Evolutionary conservation across 1,284 basidiomycete species (phyloP).

Genomic region (Phellopilus nigrolimitatus): DNA sequence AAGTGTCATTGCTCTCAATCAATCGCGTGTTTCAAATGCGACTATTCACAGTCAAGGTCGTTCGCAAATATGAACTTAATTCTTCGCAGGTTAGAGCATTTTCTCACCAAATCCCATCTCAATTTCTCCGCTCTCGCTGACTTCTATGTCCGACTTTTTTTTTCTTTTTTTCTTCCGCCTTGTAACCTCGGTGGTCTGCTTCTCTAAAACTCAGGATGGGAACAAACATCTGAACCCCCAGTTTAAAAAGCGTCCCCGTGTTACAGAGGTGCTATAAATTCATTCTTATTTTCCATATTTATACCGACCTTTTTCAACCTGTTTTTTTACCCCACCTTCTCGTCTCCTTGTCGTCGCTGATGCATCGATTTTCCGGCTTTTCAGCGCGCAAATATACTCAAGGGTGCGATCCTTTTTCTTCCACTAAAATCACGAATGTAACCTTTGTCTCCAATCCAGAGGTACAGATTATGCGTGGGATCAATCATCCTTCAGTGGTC

Average conservation of each 20-base stretch:
- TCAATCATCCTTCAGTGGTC: conserved; percentile 86
- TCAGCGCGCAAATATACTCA: conserved; percentile 96
- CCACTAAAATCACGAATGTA: conserved; percentile 3
- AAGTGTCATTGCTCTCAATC: conserved; percentile 25
- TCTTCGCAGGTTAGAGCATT: conserved; percentile 82
- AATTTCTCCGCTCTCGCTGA: conserved; percentile 23
- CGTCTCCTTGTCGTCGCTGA: conserved; percentile 28
- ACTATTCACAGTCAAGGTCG: conserved; percentile 76
- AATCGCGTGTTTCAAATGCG: conserved; percentile 16
- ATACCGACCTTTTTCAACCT: conserved; percentile 25
- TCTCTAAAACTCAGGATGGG: conserved; percentile 56
- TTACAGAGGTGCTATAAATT: conserved; percentile 79
- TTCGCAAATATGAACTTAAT: conserved; percentile 95
- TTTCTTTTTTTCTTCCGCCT: conserved; percentile 26
- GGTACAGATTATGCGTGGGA: conserved; percentile 99
- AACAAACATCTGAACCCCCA: conserved; percentile 89
- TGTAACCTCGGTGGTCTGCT: conserved; percentile 23
- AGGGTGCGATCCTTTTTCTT: conserved; percentile 47
- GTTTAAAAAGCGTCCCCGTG: conserved; percentile 94
- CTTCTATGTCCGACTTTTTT: conserved; percentile 24
- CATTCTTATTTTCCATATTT: conserved; percentile 24
- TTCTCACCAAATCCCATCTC: conserved; percentile 21
- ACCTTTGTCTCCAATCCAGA: conserved; percentile 44
- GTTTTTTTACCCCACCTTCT: conserved; percentile 18
- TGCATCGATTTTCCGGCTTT: conserved; percentile 24